Conservation (phyloP, 345 rosid genomes). For the Cochlearia excelsa region DNA sequence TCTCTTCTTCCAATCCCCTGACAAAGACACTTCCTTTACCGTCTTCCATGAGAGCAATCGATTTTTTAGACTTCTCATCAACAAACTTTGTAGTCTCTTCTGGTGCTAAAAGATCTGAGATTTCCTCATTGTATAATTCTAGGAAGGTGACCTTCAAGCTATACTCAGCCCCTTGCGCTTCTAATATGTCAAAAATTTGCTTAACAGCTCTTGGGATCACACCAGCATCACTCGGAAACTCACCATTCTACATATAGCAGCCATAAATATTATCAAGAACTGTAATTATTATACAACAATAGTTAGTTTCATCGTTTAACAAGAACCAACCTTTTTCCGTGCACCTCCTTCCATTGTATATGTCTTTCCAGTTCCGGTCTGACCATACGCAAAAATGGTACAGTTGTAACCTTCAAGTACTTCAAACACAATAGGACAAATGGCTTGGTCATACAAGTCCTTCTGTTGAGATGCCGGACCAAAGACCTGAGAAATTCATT, state of each 20-base stretch:
- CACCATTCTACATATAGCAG: conserved; percentile 68
- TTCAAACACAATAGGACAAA: conserved; percentile 90
- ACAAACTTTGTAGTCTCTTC: conserved; percentile 76
- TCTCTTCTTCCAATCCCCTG: conserved; percentile 97
- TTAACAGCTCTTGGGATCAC: conserved; percentile 95
- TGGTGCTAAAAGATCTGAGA: conserved; percentile 89
- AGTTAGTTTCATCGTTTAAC: background rate
- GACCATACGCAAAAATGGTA: conserved; percentile 99
- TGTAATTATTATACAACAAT: background rate
- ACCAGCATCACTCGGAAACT: conserved; percentile 92
- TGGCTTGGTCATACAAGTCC: conserved; percentile 77
- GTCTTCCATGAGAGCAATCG: conserved; percentile 97
- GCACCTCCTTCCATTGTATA: conserved; percentile 99
- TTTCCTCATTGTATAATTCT: conserved; percentile 94
- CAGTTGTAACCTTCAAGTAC: conserved; percentile 98
- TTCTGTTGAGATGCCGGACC: conserved; percentile 90
- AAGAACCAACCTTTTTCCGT: conserved; percentile 69
- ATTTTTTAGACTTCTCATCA: conserved; percentile 90
- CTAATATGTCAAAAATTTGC: conserved; percentile 85
- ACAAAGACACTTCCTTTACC: conserved; percentile 99
- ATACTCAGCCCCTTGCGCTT: conserved; percentile 88
- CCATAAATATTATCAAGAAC: conserved; percentile 24
- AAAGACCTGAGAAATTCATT: conserved; percentile 55
- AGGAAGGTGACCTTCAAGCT: conserved; percentile 96
- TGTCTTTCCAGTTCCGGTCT: conserved; percentile 97